Evolutionary conservation across 805 yeast species (phyloP), one percentile per base, ranked within the genome.

Genomic region (Zygosaccharomyces pseudorouxii): DNA sequence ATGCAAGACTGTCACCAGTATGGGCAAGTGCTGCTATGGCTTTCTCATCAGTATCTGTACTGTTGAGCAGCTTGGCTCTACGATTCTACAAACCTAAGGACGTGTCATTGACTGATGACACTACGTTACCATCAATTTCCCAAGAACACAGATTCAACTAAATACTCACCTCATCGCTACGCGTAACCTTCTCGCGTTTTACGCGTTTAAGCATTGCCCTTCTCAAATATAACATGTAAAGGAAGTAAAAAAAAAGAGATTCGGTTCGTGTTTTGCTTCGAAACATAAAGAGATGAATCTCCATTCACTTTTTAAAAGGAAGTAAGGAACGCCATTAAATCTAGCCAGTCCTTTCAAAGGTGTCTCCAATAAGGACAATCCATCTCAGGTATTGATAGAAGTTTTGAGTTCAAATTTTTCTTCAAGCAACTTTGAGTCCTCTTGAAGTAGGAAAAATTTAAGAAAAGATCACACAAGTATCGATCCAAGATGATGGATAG

Each of bases 11-110:
- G 48, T 72, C 74, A 33, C 86, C 86, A 2, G 82, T 78, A 6
- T 80, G 84, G 84, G 82, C 84, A 3, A 77, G 82, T 70, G 80
- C 80, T 8, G 84, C 84, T 0, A 80, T 80, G 84, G 84, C 84
- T 0, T 69, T 73, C 11, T 76, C 81, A 18, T 77, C 82, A 11
- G 69, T 80, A 14, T 76, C 81, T 57, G 85, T 80, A 36, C 78
- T 80, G 1, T 60, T 74, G 47, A 79, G 84, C 56, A 78, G 83
- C 59, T 70, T 80, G 52, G 74, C 77, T 0, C 65, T 80, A 56
- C 72, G 69, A 50, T 65, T 77, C 28, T 79, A 75, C 61, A 69
- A 58, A 48, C 80, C 80, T 1, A 14, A 27, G 14, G 10, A 18
- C 5, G 42, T 46, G 19, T 11, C 45, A 4, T 31, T 46, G 20